Evolutionary conservation across 1,139 yeast species (phyloP).

Genomic region (Saccharomyces hybrid): DNA sequence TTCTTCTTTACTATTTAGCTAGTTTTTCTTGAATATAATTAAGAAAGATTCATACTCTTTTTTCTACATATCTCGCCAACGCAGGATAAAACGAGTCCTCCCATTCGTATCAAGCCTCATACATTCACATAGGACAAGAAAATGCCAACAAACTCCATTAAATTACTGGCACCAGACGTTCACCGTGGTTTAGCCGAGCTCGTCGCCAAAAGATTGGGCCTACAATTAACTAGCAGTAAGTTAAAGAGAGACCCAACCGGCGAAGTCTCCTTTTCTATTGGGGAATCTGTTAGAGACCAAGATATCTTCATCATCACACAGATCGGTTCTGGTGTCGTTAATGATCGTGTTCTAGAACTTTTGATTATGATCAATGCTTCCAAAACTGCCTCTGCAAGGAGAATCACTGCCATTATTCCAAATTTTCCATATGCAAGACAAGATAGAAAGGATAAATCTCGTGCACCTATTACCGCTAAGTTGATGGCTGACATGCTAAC

Average conservation of each 20-base stretch:
- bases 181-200: constrained; percentile 84
- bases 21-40: neutral
- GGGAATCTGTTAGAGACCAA: constrained; percentile 94
- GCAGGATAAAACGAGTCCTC: neutral
- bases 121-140: neutral
- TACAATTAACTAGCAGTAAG: constrained; percentile 55
- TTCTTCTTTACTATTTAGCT: neutral
- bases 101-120: constrained; percentile 1
- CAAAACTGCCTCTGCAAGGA: constrained; percentile 88
- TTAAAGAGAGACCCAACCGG: constrained; percentile 67
- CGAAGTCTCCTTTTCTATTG: constrained; percentile 87
- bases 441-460: constrained; percentile 89
- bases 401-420: constrained; percentile 92
- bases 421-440: constrained; percentile 97
- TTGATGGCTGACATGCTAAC: constrained; percentile 91
- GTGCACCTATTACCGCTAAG: constrained; percentile 97
- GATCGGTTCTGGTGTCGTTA: constrained; percentile 87
- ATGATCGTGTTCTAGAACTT: constrained; percentile 81
- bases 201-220: constrained; percentile 63
- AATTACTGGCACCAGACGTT: constrained; percentile 80
- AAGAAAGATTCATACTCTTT: constrained; percentile 1
- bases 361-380: constrained; percentile 93
- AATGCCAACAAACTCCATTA: constrained; percentile 81
- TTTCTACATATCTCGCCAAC: neutral
- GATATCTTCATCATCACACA: constrained; percentile 85